Base-by-base conservation (phyloP, 495 filamentous ascomycete genomes). In the Penicillium daleae region DNA sequence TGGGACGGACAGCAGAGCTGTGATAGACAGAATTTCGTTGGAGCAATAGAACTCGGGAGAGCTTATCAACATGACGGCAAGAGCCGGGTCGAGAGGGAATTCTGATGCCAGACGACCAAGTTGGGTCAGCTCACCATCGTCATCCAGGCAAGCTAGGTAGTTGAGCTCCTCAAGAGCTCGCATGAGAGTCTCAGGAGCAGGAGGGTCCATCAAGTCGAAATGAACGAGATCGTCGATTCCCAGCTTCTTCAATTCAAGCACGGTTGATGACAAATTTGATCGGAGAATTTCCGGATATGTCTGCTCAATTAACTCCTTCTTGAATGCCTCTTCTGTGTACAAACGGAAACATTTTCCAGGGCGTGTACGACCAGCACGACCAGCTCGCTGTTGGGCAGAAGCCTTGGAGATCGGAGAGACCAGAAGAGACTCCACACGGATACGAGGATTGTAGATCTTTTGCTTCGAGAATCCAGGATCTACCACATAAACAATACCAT, bases 391-490 rank as follows among this genome's bases (percentile, higher is more conserved):
- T 66, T 97, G 93, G 0, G 96, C 96, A n/a, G 95, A 98, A 13
- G 96, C 96, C 77, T 96, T 97, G 33, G 94, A 97, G 57, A 98
- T 98, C 5, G 96, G 91, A 13, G 96, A 97, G 6, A 99, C 93
- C 6, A 99, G 80, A 2, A 99, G 81, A 0, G 96, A 98, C 75
- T 99, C 96, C 42, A 98, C 93, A 71, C 96, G 90, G 59, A 97
- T 91, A 56, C 96, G 88, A 26, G 96, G 94, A 71, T 98, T 97
- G 83, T 98, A 99, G 64, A 99, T 93, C 78, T 99, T 99, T 74
- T 99, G 96, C 82, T 99, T 99, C 74, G 91, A 96, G 79, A 99
- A 99, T 22, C 96, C 96, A 7, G 96, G 95, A 71, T 99, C 96
- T 9, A 99, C 93, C 19, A 99, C 96, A 65, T 97, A 99, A 26